Percentiles rank a stretch among this genome's conserved stretches.
phyloP scores from a whole-genome alignment of 192 early-diverging fungal genomes.

The Dimargaris cristalligena region DNA sequence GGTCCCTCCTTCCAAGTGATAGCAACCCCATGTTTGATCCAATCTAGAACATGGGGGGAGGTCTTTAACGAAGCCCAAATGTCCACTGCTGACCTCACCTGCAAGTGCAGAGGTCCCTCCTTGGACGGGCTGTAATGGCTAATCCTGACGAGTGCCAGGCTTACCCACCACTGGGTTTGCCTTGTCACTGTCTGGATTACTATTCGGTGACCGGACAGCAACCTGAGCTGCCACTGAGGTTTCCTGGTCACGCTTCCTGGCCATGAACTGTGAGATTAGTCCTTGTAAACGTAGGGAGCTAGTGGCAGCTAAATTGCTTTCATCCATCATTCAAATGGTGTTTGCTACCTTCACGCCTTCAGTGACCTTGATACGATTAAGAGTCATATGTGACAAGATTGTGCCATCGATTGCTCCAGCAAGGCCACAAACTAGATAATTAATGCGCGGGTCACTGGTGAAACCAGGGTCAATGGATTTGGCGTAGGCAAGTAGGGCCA shows the following conservation, averaged over 20 bases:
- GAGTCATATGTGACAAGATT: background rate
- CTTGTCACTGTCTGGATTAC: background rate
- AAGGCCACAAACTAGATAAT: background rate
- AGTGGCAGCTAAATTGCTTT: background rate
- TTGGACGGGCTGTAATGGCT: background rate
- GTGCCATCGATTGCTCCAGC: background rate
- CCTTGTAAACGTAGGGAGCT: background rate
- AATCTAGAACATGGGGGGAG: too few species aligned
- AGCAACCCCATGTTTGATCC: too few species aligned
- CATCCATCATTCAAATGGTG: background rate
- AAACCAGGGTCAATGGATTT: background rate
- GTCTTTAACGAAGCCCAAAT: background rate
- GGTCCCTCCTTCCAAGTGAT: too few species aligned
- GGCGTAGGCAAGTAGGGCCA: background rate
- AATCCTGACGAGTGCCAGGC: background rate
- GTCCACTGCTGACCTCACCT: background rate
- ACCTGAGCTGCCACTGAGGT: background rate
- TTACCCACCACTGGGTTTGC: background rate
- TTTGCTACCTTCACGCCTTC: background rate
- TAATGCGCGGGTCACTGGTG: background rate
- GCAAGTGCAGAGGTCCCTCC: background rate
- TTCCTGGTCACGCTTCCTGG: background rate
- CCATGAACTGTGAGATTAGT: background rate
- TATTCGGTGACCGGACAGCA: background rate
- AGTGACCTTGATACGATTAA: background rate